These are phyloP conservation scores for Flaveria brownii DNA, from an alignment of 129 eudicot genomes.

Conservation along the genomic window DNA sequence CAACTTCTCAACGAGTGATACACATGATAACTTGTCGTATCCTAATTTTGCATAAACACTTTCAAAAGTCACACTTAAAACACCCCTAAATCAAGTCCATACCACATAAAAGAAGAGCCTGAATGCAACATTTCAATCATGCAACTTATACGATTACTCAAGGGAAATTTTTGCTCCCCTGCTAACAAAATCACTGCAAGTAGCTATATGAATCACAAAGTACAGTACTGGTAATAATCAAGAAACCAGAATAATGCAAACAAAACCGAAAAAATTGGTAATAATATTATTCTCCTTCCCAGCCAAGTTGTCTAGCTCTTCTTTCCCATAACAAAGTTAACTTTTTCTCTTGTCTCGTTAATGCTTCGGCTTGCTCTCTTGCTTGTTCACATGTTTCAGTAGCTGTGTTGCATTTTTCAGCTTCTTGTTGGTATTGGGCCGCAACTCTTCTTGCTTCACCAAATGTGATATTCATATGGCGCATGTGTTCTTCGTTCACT, in stretches of 20 bases:
- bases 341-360: conserved; percentile 70
- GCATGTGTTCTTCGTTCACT: conserved; percentile 60
- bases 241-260: conserved; percentile 16
- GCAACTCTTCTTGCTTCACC: conserved; percentile 79
- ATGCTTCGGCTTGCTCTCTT: conserved; percentile 65
- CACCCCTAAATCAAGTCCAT: not conserved
- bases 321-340: conserved; percentile 69
- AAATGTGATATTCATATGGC: conserved; percentile 76
- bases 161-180: conserved; percentile 21
- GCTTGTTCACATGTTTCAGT: conserved; percentile 79
- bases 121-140: not conserved
- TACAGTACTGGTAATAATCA: conserved; percentile 24
- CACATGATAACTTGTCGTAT: too few relatives aligned
- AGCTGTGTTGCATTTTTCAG: conserved; percentile 83
- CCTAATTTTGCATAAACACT: not conserved
- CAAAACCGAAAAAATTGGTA: not conserved
- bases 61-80: not conserved
- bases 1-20: too few relatives aligned
- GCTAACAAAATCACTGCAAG: conserved; percentile 27
- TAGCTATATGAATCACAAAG: conserved; percentile 31
- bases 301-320: conserved; percentile 74
- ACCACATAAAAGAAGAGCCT: not conserved
- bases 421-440: conserved; percentile 73
- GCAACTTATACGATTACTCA: conserved; percentile 23
- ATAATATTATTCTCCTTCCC: conserved; percentile 51